Base-by-base conservation (phyloP, 1,284 basidiomycete genomes). In the Tausonia pullulans region DNA sequence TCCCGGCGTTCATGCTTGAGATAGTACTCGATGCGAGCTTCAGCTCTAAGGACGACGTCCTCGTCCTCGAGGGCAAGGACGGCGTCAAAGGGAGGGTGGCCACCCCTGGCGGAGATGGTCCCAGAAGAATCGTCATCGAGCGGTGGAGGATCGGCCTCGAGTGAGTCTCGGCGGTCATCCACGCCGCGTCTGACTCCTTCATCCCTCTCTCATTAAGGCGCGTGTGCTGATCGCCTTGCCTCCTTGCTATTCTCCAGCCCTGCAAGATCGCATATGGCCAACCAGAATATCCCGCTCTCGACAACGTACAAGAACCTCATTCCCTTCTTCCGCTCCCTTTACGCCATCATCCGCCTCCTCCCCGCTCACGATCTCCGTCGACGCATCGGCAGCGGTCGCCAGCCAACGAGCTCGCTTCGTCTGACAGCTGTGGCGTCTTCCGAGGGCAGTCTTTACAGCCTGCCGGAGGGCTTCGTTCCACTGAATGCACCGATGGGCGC, bases 91-190 rank as follows among this genome's bases (percentile, higher is more conserved):
- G 27, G 27, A 27, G 27, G 27, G 27, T 27, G 27, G 27, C 27
- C 27, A 27, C 27, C 27, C 27, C 27, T 27, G 27, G 27, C 27
- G 27, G 27, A 27, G 27, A 27, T 27, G 27, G 27, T 27, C 27
- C 27, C 27, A 27, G 27, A 27, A 27, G 27, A 27, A 27, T 63
- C 39, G 62, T 63, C 44, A 39, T 63, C 39, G 62, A 63, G 55
- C 39, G 62, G 44, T 63, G 62, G 62, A 44, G 53, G 53, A 63
- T 63, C 44, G 56, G 55, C 8, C 60, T 61, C 14, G 60, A 61
- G 60, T 60, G 3, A 43, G 58, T 51, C 46, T 27, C 27, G 27
- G 27, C 27, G 27, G 27, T 27, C 27, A 2, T 27, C 27, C 27
- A 27, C 27, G 27, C 27, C 27, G 27, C 27, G 27, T 27, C 27